phyloP scores from a whole-genome alignment of 1,139 yeast genomes.

The Diutina rugosa region DNA sequence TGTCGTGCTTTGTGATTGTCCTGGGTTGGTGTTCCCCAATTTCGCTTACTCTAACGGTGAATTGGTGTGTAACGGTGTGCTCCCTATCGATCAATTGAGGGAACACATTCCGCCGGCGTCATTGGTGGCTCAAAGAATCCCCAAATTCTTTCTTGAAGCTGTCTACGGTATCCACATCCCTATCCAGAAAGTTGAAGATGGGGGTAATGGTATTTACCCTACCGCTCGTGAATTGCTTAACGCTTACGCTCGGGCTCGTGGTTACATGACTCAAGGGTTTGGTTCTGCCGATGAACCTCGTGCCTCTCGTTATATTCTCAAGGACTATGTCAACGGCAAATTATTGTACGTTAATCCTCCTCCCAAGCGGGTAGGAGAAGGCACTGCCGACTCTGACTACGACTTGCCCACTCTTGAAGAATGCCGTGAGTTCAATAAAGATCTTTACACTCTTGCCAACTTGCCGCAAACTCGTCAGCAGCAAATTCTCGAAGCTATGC shows the following conservation, averaged over 20 bases:
- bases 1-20: constrained; percentile 92
- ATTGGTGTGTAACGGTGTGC: constrained; percentile 92
- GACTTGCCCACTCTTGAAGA: constrained; percentile 30
- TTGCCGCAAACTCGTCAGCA: constrained; percentile 62
- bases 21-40: constrained; percentile 97
- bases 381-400: constrained; percentile 13
- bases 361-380: constrained; percentile 36
- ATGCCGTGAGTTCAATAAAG: constrained; percentile 54
- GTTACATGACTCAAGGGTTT: constrained; percentile 93
- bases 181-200: constrained; percentile 64
- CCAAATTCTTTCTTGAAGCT: constrained; percentile 81
- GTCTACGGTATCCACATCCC: constrained; percentile 86
- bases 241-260: constrained; percentile 94
- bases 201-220: constrained; percentile 73
- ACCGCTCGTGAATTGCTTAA: constrained; percentile 81
- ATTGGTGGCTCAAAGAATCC: constrained; percentile 77
- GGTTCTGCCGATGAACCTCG: constrained; percentile 96
- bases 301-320: constrained; percentile 83
- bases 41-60: constrained; percentile 96
- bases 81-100: constrained; percentile 93
- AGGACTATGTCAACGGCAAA: constrained; percentile 92
- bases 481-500: constrained; percentile 55
- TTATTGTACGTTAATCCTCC: constrained; percentile 82
- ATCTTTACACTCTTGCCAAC: constrained; percentile 48
- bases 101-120: constrained; percentile 90